Evolutionary conservation across 306 rosid species (phyloP).

Genomic region (Ceratonia siliqua): DNA sequence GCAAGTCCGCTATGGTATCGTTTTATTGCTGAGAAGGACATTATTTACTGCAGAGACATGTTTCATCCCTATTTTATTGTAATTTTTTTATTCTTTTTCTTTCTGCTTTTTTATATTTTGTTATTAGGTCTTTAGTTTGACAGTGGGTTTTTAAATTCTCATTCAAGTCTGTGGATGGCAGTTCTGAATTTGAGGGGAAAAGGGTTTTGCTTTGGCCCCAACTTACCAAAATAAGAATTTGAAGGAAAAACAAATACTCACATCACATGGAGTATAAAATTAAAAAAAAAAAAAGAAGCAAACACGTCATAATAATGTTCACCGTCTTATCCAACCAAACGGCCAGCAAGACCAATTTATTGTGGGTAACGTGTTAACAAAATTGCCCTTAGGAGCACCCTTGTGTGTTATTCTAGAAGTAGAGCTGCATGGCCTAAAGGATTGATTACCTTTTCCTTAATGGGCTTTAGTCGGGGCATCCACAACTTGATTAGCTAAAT

Average conservation of each 20-base stretch:
- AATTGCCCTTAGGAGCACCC: no score
- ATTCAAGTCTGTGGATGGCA: background rate
- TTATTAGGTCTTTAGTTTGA: background rate
- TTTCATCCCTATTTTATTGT: background rate
- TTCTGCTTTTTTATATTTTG: no score
- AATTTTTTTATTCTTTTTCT: background rate
- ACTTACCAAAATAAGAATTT: background rate
- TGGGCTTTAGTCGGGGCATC: no score
- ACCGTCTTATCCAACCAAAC: constrained; percentile 46
- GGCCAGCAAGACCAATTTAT: constrained; percentile 21
- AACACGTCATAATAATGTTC: constrained; percentile 48
- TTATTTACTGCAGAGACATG: no score
- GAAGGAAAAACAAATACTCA: background rate
- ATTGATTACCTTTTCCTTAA: no score
- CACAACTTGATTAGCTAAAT: no score
- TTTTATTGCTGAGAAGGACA: no score
- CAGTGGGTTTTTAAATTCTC: background rate
- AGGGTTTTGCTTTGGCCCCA: background rate
- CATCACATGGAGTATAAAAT: no score
- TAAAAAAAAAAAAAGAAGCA: constrained; percentile 27
- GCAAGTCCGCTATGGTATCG: no score
- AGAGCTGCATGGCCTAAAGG: no score
- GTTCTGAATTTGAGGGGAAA: background rate
- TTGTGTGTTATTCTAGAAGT: no score
- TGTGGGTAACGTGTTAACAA: no score